Evolutionary conservation across 495 filamentous ascomycete genomes (phyloP).

Genomic region (Pseudoneurospora amorphoporcata): DNA sequence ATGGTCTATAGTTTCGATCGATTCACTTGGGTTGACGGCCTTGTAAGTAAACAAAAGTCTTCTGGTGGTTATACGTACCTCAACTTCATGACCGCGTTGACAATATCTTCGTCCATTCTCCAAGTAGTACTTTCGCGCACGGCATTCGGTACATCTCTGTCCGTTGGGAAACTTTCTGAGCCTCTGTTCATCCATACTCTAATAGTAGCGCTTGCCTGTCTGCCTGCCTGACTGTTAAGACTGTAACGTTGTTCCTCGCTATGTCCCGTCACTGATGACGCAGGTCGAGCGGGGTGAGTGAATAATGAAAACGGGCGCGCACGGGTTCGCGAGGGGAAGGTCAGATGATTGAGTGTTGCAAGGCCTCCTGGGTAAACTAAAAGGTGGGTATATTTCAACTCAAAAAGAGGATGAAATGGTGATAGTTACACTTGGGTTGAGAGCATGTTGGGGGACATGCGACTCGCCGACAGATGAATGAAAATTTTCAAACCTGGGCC

Average conservation of each 20-base stretch:
- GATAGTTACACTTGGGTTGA: not conserved
- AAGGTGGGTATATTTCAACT: not conserved
- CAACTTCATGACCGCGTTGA: conserved; percentile 42
- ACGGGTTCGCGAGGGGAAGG: not conserved
- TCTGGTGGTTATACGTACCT: conserved; percentile 17
- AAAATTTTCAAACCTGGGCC: not conserved
- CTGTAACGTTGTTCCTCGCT: not conserved
- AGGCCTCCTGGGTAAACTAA: not conserved
- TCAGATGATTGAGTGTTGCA: not conserved
- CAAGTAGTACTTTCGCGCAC: conserved; percentile 36
- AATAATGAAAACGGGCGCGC: not conserved
- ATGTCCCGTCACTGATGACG: not conserved
- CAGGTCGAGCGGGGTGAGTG: not conserved
- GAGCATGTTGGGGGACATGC: not conserved
- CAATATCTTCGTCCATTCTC: conserved; percentile 42
- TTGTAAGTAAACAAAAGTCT: not conserved
- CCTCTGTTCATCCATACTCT: not conserved
- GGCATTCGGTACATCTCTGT: conserved; percentile 39
- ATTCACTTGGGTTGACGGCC: not conserved
- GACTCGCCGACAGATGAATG: not conserved
- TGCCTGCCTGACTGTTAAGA: not conserved
- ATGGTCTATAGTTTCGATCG: not conserved
- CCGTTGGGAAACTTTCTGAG: conserved; percentile 26
- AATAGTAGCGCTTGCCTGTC: not conserved
- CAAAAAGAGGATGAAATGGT: not conserved